phyloP scores from a whole-genome alignment of 306 rosid genomes.

The Quercus agrifolia region DNA sequence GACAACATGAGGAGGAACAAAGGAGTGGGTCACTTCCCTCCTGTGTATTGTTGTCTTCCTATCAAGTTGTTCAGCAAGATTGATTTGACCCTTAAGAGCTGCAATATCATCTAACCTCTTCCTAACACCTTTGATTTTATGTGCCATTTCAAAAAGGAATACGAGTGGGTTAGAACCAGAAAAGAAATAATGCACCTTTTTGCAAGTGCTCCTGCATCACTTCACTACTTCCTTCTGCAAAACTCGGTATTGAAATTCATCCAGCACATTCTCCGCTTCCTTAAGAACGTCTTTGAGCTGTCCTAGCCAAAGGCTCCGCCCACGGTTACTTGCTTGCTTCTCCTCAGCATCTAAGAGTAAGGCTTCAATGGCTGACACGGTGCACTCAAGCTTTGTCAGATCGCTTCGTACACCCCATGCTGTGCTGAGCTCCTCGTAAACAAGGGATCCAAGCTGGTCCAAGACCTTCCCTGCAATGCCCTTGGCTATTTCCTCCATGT shows the following conservation, averaged over 20 bases:
- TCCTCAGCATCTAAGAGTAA: conserved; percentile 29
- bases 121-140: conserved; percentile 7
- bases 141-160: background rate
- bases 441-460: conserved; percentile 5
- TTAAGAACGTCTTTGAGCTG: conserved; percentile 6
- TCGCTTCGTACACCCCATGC: conserved; percentile 4
- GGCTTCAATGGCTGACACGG: conserved; percentile 16
- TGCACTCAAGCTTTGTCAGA: conserved; percentile 1
- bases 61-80: too few species aligned
- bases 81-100: background rate
- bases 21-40: too few species aligned
- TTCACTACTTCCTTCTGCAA: conserved; percentile 1
- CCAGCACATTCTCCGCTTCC: conserved; percentile 21
- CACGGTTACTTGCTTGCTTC: background rate
- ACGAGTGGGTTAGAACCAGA: conserved; percentile 8
- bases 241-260: conserved; percentile 23
- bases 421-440: conserved; percentile 11
- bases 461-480: background rate
- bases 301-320: conserved; percentile 8
- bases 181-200: conserved; percentile 19
- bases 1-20: too few species aligned
- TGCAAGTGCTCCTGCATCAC: background rate
- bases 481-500: conserved; percentile 19
- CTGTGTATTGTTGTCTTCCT: too few species aligned
- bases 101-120: conserved; percentile 11